A percentile compares a stretch with the other conserved stretches of the same genome.
Conservation (phyloP, 768 basidiomycete species). For the Amanita brunnescens region DNA sequence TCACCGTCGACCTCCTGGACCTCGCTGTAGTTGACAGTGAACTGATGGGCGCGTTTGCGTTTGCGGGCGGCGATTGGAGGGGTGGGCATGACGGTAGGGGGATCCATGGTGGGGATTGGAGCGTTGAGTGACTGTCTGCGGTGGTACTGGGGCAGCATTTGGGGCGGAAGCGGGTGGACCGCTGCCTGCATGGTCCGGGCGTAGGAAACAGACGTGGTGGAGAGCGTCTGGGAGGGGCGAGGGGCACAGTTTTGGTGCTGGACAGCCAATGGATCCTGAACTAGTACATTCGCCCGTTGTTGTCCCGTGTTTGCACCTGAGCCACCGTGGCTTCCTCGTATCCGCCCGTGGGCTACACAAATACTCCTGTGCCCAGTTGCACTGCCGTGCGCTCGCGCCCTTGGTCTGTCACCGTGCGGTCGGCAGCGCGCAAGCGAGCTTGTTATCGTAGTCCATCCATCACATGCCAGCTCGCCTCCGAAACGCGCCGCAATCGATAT, state of each 20-base stretch:
- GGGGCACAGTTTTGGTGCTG: slow-evolving; percentile 26
- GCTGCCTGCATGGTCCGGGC: slow-evolving; percentile 63
- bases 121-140: slow-evolving; percentile 45
- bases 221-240: slow-evolving; percentile 21
- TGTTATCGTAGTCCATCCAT: background rate
- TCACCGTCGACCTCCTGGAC: slow-evolving; percentile 79
- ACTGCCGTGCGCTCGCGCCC: background rate
- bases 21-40: slow-evolving; percentile 80
- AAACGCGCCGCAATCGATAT: background rate
- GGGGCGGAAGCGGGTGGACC: slow-evolving; percentile 55
- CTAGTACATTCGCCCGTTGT: slow-evolving; percentile 18
- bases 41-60: slow-evolving; percentile 75
- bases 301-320: slow-evolving; percentile 20
- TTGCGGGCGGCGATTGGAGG: slow-evolving; percentile 70
- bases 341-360: background rate
- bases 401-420: background rate
- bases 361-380: background rate
- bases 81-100: slow-evolving; percentile 61
- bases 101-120: slow-evolving; percentile 29
- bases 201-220: slow-evolving; percentile 47
- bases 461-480: slow-evolving; percentile 2
- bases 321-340: slow-evolving; percentile 11
- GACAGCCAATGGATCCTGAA: slow-evolving; percentile 32
- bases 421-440: background rate
- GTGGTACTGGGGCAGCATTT: slow-evolving; percentile 58